phyloP scores from a whole-genome alignment of 306 rosid genomes.

The Rubus parviflorus region DNA sequence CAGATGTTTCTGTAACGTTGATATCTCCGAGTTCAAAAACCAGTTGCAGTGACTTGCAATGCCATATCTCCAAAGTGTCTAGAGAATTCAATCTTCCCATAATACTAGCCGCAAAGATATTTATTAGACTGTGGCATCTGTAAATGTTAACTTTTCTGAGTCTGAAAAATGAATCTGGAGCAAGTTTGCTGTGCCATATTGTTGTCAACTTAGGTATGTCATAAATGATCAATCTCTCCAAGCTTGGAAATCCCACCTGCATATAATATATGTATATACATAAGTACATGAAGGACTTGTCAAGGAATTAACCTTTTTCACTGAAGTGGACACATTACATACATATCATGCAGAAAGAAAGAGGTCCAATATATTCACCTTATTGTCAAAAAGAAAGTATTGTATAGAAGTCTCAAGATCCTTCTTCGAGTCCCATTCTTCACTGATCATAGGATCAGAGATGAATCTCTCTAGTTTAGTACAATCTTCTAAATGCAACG shows the following conservation, averaged over 20 bases:
- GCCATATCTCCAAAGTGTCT: neutral
- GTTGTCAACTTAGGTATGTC: neutral
- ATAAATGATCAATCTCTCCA: neutral
- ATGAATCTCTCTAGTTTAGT: neutral
- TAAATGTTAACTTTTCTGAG: neutral
- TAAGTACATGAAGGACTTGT: neutral
- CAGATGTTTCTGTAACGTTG: neutral
- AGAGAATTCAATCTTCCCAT: neutral
- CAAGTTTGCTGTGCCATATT: constrained; percentile 3
- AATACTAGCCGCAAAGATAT: neutral
- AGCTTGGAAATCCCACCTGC: neutral
- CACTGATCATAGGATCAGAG: no score
- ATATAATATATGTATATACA: neutral
- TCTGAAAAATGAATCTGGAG: neutral
- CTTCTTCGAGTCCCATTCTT: neutral
- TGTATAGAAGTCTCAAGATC: neutral
- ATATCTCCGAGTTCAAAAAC: neutral
- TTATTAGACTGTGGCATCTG: neutral
- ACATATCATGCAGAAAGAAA: neutral
- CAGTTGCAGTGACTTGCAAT: neutral
- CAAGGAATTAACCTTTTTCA: neutral
- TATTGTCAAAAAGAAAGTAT: neutral
- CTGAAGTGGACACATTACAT: neutral
- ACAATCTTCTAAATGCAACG: neutral
- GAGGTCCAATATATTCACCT: neutral